phyloP scores from a whole-genome alignment of 2,329 filamentous ascomycete genomes.

The Thelonectria rubi region DNA sequence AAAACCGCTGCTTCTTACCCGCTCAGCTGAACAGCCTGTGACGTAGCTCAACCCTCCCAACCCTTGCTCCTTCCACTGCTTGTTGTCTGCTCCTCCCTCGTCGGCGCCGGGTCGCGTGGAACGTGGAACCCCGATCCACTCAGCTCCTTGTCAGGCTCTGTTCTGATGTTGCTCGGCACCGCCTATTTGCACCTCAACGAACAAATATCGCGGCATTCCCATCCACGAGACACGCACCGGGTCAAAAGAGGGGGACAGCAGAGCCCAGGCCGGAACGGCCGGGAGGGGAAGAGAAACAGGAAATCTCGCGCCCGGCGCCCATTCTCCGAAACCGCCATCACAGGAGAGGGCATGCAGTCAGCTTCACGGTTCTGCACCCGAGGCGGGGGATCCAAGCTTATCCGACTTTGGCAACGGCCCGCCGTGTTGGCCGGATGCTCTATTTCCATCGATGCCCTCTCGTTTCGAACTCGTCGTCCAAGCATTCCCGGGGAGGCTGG shows the following conservation, averaged over 20 bases:
- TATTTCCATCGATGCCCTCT: slow-evolving; percentile 5
- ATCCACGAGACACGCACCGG: slow-evolving; percentile 6
- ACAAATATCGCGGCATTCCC: slow-evolving; percentile 5
- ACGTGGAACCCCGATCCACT: slow-evolving; percentile 13
- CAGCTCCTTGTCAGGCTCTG: background rate
- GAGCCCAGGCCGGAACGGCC: background rate
- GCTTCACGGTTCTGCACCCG: slow-evolving; percentile 4
- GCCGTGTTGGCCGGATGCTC: slow-evolving; percentile 7
- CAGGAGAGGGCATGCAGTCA: slow-evolving; percentile 14
- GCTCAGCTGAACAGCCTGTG: slow-evolving; percentile 18
- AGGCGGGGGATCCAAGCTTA: slow-evolving; percentile 15
- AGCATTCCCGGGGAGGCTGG: background rate
- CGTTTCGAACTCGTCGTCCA: background rate
- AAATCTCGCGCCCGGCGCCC: background rate
- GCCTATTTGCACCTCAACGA: background rate
- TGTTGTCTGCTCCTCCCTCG: background rate
- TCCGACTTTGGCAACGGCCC: slow-evolving; percentile 17
- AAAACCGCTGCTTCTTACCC: slow-evolving; percentile 1
- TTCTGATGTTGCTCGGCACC: background rate
- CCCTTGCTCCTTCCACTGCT: background rate
- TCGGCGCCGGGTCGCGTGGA: slow-evolving; percentile 19
- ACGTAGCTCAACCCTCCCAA: slow-evolving; percentile 18
- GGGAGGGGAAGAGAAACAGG: background rate
- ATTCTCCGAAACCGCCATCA: slow-evolving; percentile 11
- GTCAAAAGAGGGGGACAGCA: background rate